Evolutionary conservation across 225 moss, liverwort and hornwort species (phyloP).

Genomic region (Pseudisothecium myosuroides): DNA sequence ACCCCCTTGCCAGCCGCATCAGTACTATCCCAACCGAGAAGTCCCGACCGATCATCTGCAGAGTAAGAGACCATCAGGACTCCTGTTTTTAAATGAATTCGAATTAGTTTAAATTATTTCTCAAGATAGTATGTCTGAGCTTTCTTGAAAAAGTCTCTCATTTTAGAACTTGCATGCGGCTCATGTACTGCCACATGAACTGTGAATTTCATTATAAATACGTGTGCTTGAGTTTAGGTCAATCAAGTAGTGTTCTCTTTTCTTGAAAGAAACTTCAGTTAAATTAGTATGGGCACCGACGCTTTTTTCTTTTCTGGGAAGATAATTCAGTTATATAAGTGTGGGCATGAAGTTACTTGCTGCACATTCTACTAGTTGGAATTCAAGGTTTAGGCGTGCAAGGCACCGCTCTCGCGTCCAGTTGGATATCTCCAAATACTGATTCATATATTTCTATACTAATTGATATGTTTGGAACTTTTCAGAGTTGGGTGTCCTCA

Average conservation of each 20-base stretch:
- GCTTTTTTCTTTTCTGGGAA: background rate
- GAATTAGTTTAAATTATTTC: background rate
- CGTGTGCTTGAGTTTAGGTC: background rate
- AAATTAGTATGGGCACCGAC: background rate
- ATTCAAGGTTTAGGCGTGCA: background rate
- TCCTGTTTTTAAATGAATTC: background rate
- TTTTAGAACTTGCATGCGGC: background rate
- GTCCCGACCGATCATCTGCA: constrained; percentile 32
- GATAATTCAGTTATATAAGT: background rate
- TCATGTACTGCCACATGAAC: background rate
- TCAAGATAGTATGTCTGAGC: background rate
- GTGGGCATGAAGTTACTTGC: background rate
- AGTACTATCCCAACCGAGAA: constrained; percentile 31
- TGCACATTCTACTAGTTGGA: background rate
- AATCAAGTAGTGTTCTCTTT: background rate
- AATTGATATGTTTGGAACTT: background rate
- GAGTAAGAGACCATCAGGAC: constrained; percentile 4
- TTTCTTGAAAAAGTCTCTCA: background rate
- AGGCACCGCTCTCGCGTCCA: background rate
- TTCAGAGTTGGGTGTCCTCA: constrained; percentile 52
- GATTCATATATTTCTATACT: background rate
- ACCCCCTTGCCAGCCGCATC: constrained; percentile 29
- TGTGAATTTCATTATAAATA: background rate
- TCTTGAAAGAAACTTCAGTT: too few species aligned
- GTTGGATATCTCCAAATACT: background rate